Evolutionary conservation across 1,284 basidiomycete genomes (phyloP).

Genomic region (Puccinia hordei): DNA sequence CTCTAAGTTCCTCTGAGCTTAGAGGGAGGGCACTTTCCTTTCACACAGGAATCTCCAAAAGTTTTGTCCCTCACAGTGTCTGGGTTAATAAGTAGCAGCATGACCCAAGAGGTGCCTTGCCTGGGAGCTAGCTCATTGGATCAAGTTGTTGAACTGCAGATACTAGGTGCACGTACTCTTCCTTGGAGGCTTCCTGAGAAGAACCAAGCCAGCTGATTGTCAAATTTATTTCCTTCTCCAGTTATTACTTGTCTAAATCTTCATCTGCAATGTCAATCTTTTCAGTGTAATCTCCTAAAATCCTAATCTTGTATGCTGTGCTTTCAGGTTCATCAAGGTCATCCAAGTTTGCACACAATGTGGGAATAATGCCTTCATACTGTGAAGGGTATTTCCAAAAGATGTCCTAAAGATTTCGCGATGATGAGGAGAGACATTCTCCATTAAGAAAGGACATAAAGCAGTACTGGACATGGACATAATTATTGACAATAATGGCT

Average conservation of each 20-base stretch:
- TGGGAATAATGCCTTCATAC: no score
- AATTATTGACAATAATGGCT: slow-evolving; percentile 85
- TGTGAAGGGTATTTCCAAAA: no score
- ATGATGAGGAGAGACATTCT: background rate
- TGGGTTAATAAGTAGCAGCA: no score
- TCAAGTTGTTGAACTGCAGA: no score
- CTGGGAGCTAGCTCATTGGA: no score
- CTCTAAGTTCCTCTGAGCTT: slow-evolving; percentile 86
- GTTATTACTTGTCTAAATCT: slow-evolving; percentile 86
- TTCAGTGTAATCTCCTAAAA: slow-evolving; percentile 92
- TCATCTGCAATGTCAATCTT: slow-evolving; percentile 95
- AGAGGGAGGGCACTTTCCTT: slow-evolving; percentile 81
- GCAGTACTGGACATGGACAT: background rate
- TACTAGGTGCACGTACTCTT: no score
- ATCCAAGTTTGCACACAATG: no score
- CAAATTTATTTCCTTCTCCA: slow-evolving; percentile 81
- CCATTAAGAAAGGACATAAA: background rate
- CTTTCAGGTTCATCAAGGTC: no score
- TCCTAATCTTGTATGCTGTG: no score
- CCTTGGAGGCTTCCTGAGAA: slow-evolving; percentile 87
- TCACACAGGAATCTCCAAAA: slow-evolving; percentile 68
- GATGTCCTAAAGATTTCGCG: no score
- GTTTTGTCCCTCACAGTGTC: slow-evolving; percentile 53
- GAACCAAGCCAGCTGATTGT: slow-evolving; percentile 84
- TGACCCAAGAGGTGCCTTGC: no score